phyloP scores from a whole-genome alignment of 73 alveolate genomes.

The Diophrys appendiculata region DNA sequence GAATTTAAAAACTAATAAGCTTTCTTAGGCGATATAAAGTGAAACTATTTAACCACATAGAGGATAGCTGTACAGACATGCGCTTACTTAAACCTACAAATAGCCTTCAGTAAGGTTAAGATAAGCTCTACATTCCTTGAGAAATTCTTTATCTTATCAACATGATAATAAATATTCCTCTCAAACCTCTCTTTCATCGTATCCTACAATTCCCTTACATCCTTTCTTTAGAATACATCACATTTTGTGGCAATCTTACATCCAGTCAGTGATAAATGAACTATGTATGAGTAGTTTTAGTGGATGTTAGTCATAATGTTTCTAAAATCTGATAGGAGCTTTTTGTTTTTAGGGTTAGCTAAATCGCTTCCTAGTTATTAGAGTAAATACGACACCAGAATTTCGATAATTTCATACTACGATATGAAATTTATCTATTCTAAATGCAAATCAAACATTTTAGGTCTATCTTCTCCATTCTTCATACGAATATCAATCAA shows the following conservation, averaged over 20 bases:
- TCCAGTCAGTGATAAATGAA: too few species aligned
- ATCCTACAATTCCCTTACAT: too few species aligned
- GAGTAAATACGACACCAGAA: neutral
- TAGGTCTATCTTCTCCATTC: neutral
- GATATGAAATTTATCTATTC: neutral
- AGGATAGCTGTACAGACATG: neutral
- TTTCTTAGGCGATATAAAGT: neutral
- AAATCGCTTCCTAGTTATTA: too few species aligned
- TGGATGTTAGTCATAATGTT: neutral
- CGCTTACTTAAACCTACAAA: neutral
- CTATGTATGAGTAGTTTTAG: neutral
- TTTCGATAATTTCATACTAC: neutral
- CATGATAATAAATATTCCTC: neutral
- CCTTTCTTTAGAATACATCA: too few species aligned
- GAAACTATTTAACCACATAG: neutral
- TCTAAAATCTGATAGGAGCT: constrained; percentile 4
- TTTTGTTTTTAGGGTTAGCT: neutral
- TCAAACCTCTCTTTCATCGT: neutral
- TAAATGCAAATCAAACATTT: neutral
- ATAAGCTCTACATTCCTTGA: neutral
- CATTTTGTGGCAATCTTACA: too few species aligned
- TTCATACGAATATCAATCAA: neutral
- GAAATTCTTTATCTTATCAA: neutral
- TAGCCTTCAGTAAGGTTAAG: neutral
- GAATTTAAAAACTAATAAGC: too few species aligned